These are phyloP conservation scores for Globisporangium cederbergense DNA, from an alignment of 352 stramenopile species.

Conservation along the genomic window DNA sequence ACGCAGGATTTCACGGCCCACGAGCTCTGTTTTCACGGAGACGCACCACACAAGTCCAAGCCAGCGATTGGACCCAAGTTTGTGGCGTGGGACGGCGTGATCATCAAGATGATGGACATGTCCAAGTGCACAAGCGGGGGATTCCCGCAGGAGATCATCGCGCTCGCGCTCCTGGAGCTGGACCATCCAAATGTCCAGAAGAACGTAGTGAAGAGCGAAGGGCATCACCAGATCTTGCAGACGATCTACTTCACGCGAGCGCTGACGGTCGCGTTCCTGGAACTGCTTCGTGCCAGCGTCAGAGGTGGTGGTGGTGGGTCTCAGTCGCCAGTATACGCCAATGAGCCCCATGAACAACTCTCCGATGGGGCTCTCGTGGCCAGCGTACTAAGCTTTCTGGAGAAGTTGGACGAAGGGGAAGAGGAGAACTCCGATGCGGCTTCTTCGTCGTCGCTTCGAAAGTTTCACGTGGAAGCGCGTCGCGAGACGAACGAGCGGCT, in stretches of 20 bases:
- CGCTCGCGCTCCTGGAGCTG: slow-evolving; percentile 34
- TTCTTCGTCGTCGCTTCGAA: background rate
- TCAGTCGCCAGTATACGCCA: background rate
- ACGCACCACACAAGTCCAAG: slow-evolving; percentile 12
- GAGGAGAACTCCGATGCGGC: background rate
- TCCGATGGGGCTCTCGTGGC: slow-evolving; percentile 5
- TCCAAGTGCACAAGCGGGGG: slow-evolving; percentile 13
- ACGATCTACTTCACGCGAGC: slow-evolving; percentile 40
- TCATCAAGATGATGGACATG: slow-evolving; percentile 36
- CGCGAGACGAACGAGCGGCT: slow-evolving; percentile 47
- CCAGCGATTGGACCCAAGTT: slow-evolving; percentile 18
- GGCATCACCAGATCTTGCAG: slow-evolving; percentile 15
- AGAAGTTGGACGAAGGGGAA: background rate
- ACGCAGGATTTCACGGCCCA: slow-evolving; percentile 48
- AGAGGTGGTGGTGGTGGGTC: background rate
- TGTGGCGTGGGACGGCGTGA: slow-evolving; percentile 24
- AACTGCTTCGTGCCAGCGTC: slow-evolving; percentile 19
- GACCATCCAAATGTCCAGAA: background rate
- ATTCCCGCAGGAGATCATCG: slow-evolving; percentile 27
- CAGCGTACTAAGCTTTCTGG: background rate
- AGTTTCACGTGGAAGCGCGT: slow-evolving; percentile 33
- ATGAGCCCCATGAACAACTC: background rate
- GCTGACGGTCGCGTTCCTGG: slow-evolving; percentile 21
- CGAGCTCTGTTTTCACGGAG: slow-evolving; percentile 13
- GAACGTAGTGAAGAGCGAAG: slow-evolving; percentile 5